Conservation (phyloP, 1,139 yeast genomes). For the Pichia sp. region DNA sequence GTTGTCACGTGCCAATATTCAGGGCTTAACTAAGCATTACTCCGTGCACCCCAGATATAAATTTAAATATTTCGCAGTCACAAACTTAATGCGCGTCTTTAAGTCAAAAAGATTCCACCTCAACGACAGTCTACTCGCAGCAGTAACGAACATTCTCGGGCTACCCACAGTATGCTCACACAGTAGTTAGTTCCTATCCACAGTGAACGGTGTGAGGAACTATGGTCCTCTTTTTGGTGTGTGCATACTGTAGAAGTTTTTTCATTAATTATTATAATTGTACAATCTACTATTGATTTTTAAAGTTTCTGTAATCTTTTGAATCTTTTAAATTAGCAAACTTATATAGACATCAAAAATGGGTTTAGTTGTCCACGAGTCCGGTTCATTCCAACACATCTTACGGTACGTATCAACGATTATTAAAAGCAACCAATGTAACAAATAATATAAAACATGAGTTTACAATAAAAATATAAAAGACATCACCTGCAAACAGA, state of each 20-base stretch:
- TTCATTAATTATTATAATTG: neutral
- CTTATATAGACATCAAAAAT: constrained; percentile 17
- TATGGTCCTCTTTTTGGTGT: too few relatives aligned
- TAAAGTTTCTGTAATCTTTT: neutral
- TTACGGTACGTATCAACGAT: constrained; percentile 75
- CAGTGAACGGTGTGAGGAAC: too few relatives aligned
- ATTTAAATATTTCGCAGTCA: neutral
- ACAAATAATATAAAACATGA: too few relatives aligned
- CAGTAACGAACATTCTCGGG: too few relatives aligned
- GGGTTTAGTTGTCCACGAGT: constrained; percentile 92
- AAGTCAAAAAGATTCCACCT: too few relatives aligned
- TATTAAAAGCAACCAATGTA: too few relatives aligned
- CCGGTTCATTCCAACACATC: constrained; percentile 99
- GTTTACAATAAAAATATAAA: too few relatives aligned
- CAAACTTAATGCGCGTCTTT: neutral
- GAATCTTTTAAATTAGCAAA: constrained; percentile 3
- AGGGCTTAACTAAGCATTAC: neutral
- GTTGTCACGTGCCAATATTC: neutral
- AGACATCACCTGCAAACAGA: too few relatives aligned
- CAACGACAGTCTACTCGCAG: too few relatives aligned
- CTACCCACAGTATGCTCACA: too few relatives aligned
- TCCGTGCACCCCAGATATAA: constrained; percentile 1
- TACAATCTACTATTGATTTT: neutral
- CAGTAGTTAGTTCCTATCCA: too few relatives aligned
- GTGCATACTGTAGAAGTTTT: constrained; percentile 6